Evolutionary conservation across 345 rosid species (phyloP).

Genomic region (Salix arbutifolia): DNA sequence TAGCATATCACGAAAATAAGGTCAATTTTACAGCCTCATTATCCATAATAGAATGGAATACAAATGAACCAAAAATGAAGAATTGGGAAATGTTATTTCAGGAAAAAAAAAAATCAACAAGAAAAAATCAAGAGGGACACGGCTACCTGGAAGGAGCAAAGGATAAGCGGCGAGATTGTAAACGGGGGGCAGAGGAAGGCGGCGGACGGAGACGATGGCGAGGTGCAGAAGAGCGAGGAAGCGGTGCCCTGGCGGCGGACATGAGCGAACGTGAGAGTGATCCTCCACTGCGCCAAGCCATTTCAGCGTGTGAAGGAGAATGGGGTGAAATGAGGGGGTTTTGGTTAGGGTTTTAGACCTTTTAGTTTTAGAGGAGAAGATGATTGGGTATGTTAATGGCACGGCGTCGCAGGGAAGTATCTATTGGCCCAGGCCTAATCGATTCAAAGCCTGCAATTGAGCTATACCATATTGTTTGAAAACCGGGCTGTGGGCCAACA

Average conservation of each 20-base stretch:
- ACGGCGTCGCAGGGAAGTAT: not conserved
- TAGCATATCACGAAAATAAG: too few relatives aligned
- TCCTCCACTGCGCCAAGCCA: conserved; percentile 51
- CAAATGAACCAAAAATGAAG: not conserved
- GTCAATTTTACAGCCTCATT: too few relatives aligned
- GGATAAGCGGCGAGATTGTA: conserved; percentile 55
- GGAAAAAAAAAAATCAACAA: not conserved
- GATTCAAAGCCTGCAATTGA: not conserved
- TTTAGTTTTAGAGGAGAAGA: not conserved
- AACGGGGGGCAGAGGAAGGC: conserved; percentile 49
- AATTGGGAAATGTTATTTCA: not conserved
- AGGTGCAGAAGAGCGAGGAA: conserved; percentile 50
- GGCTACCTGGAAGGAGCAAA: conserved; percentile 57
- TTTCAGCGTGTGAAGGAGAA: not conserved
- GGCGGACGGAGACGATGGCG: conserved; percentile 70
- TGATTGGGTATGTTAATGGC: not conserved
- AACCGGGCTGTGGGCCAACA: not conserved
- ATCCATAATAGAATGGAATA: too few relatives aligned
- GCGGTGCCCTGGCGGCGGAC: conserved; percentile 53
- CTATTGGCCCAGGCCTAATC: not conserved
- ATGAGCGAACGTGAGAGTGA: conserved; percentile 47
- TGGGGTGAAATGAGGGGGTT: not conserved
- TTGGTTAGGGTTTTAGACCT: conserved; percentile 14
- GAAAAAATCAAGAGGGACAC: not conserved
- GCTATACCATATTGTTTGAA: not conserved